phyloP scores from a whole-genome alignment of 257 asterid genomes.

The Forsythia viridissima region DNA sequence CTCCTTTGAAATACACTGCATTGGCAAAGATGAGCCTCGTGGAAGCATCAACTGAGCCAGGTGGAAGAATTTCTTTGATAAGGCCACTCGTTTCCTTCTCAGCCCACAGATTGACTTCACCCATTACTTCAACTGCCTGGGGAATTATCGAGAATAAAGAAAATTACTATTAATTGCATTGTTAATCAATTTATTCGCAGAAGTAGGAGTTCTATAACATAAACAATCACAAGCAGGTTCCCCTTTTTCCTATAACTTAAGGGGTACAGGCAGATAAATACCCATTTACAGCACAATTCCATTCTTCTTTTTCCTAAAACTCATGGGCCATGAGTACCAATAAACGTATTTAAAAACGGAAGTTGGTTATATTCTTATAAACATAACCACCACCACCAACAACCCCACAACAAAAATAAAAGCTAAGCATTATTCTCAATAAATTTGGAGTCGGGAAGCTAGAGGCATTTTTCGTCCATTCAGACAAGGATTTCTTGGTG shows the following conservation, averaged over 20 bases:
- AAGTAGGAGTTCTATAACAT: not conserved
- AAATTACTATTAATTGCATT: not conserved
- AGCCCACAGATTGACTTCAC: conserved; percentile 51
- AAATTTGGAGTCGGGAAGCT: not conserved
- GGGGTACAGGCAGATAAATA: not conserved
- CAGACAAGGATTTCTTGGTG: not conserved
- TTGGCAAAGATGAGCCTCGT: conserved; percentile 53
- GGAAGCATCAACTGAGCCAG: conserved; percentile 40
- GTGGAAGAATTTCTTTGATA: conserved; percentile 48
- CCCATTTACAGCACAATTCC: not conserved
- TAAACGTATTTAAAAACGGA: not conserved
- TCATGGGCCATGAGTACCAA: not conserved
- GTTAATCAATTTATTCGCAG: not conserved
- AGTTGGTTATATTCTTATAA: not conserved
- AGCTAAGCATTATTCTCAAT: not conserved
- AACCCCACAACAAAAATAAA: not conserved
- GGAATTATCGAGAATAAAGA: not conserved
- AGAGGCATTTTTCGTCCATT: not conserved
- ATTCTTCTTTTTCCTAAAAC: not conserved
- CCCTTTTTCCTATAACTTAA: not conserved
- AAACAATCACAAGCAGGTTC: not conserved
- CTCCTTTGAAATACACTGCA: conserved; percentile 59
- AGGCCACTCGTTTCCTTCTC: conserved; percentile 56
- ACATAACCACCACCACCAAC: no score
- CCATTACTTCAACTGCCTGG: conserved; percentile 41